Percentiles rank a stretch among this genome's conserved stretches.
These are phyloP conservation scores for Candida quercuum DNA, from an alignment of 805 yeast species.

Conservation along the genomic window DNA sequence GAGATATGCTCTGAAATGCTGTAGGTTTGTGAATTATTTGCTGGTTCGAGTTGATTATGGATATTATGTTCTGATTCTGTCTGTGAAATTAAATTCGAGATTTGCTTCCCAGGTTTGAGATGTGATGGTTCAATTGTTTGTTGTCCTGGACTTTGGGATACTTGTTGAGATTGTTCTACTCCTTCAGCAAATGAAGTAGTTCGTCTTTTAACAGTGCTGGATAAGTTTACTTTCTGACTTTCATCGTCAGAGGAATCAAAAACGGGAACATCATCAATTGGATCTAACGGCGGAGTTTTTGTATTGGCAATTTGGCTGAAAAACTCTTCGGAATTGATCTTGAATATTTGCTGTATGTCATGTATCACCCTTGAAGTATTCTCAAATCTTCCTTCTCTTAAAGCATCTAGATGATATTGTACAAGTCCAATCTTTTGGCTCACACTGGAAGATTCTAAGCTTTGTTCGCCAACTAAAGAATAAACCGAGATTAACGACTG, in stretches of 20 bases:
- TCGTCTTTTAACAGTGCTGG: no score
- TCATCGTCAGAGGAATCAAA: neutral
- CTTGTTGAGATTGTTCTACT: no score
- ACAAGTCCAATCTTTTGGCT: neutral
- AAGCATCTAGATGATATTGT: neutral
- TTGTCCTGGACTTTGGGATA: no score
- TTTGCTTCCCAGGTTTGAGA: no score
- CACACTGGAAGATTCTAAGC: neutral
- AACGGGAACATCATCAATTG: neutral
- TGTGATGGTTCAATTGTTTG: no score
- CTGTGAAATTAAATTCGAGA: no score
- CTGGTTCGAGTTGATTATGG: no score
- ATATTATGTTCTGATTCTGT: no score
- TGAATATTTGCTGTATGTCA: neutral
- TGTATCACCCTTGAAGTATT: neutral
- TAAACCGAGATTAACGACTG: neutral
- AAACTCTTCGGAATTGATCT: neutral
- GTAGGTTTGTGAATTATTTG: no score
- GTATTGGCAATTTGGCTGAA: neutral
- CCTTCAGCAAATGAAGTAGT: no score
- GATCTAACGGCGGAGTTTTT: neutral
- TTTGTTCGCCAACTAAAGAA: neutral
- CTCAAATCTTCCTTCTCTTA: neutral
- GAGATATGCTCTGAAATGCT: no score
- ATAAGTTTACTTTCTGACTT: no score